A percentile compares a stretch with the other conserved stretches of the same genome.
Evolutionary conservation across 176 grass and related monocot species (phyloP).

Genomic region (Aechmea fasciata): DNA sequence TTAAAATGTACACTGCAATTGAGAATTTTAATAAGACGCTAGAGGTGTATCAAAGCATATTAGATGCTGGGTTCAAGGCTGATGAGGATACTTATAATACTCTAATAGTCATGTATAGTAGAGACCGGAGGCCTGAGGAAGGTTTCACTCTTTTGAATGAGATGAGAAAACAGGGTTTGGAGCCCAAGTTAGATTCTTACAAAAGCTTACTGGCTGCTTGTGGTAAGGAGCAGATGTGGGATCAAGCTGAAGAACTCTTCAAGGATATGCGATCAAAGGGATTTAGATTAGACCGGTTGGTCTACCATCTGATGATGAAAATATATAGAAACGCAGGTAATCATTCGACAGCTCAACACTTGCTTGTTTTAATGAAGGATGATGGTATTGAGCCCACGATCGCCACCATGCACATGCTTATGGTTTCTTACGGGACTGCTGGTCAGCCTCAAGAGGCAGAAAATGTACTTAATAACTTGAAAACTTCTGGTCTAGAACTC

Average conservation of each 20-base stretch:
- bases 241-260: constrained; percentile 82
- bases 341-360: constrained; percentile 67
- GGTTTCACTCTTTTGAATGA: constrained; percentile 72
- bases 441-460: constrained; percentile 72
- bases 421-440: constrained; percentile 72
- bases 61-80: constrained; percentile 52
- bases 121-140: constrained; percentile 67
- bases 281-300: constrained; percentile 56
- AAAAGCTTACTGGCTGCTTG: constrained; percentile 84
- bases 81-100: constrained; percentile 89
- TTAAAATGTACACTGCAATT: constrained; percentile 69
- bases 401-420: constrained; percentile 90
- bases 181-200: constrained; percentile 71
- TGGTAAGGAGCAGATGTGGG: constrained; percentile 63
- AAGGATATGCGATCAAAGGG: constrained; percentile 54
- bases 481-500: constrained; percentile 51
- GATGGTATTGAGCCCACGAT: constrained; percentile 67
- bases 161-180: constrained; percentile 60
- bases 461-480: constrained; percentile 75
- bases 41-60: constrained; percentile 59
- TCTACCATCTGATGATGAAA: constrained; percentile 95
- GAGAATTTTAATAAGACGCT: constrained; percentile 63
- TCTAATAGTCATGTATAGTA: constrained; percentile 83
- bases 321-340: constrained; percentile 71
- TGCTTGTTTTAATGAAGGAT: constrained; percentile 72